Base-by-base conservation (phyloP, 129 eudicot genomes). In the Tanacetum coccineum region DNA sequence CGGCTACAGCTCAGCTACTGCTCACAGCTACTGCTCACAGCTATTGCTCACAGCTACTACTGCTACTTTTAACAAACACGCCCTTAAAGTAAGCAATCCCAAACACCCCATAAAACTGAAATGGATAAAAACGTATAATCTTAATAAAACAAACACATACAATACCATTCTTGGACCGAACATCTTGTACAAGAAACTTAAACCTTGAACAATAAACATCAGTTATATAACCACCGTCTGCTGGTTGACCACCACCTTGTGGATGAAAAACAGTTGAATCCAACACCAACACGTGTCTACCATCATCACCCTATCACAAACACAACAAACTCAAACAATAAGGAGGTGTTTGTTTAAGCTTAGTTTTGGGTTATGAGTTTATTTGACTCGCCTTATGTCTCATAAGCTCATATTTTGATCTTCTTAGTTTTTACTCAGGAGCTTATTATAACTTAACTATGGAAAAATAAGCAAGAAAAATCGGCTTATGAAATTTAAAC, bases 181-280 rank as follows among this genome's bases (percentile, higher is more conserved):
- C 97, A 77, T 91, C 97, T 62, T 87, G 79, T 47, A 66, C 59
- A 14, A n/a, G 6, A 15, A 21, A 48, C 64, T 47, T 25, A 15
- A 66, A 47, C 25, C 18, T 36, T 12, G 51, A 32, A 62, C 40
- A 36, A 36, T 36, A 9, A 36, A 36, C 53, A 13, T 21, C 20
- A n/a, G 66, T 61, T 61, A 91, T 91, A 36, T 76, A 69, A 39
- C 97, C 97, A 13, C 75, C 78, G 72, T 91, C 97, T 2, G 78
- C 83, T 19, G 97, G 97, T 69, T 91, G 97, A 36, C 97, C 97
- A 21, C 96, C 47, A 61, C 66, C 66, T 61, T 61, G 66, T 9
- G 97, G 97, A 20, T 91, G 87, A 67, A 91, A 91, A 47, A 87
- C 67, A 14, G 97, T 91, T 59, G 96, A 85, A 14, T 87, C 96